Conservation (phyloP, 1,284 basidiomycete species). For the Leccinum cinnamomeum region DNA sequence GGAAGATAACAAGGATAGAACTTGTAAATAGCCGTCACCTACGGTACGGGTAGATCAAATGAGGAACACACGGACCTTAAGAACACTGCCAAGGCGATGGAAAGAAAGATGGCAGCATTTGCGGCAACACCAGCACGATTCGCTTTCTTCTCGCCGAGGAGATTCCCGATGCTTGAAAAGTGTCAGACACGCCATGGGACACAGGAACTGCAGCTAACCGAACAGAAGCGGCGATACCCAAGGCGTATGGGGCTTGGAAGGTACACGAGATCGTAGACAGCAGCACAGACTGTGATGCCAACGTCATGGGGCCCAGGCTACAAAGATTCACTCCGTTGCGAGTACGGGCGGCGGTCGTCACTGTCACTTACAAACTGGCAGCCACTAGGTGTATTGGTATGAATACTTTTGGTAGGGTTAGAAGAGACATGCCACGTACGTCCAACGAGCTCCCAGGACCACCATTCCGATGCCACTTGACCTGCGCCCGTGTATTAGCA, state of each 20-base stretch:
- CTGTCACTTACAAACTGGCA: conserved; percentile 53
- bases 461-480: conserved; percentile 14
- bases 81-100: conserved; percentile 53
- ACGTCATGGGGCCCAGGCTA: conserved; percentile 57
- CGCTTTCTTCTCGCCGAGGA: conserved; percentile 73
- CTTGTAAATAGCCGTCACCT: conserved; percentile 39
- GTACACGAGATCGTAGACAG: conserved; percentile 74
- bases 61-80: conserved; percentile 51
- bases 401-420: not conserved
- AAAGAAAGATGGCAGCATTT: conserved; percentile 61
- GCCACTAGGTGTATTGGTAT: conserved; percentile 38
- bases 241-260: conserved; percentile 83
- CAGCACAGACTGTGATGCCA: conserved; percentile 75
- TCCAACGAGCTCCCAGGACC: conserved; percentile 9
- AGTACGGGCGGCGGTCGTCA: not conserved
- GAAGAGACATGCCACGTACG: conserved; percentile 36
- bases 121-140: conserved; percentile 67
- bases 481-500: conserved; percentile 7
- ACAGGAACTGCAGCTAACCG: conserved; percentile 47
- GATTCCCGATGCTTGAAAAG: conserved; percentile 67
- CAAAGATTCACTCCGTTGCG: conserved; percentile 15
- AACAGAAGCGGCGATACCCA: conserved; percentile 82
- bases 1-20: conserved; percentile 69
- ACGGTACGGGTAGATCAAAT: conserved; percentile 6
- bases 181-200: not conserved